Base-by-base conservation (phyloP, 1,139 yeast species). In the Casaregolazyma lundiana region DNA sequence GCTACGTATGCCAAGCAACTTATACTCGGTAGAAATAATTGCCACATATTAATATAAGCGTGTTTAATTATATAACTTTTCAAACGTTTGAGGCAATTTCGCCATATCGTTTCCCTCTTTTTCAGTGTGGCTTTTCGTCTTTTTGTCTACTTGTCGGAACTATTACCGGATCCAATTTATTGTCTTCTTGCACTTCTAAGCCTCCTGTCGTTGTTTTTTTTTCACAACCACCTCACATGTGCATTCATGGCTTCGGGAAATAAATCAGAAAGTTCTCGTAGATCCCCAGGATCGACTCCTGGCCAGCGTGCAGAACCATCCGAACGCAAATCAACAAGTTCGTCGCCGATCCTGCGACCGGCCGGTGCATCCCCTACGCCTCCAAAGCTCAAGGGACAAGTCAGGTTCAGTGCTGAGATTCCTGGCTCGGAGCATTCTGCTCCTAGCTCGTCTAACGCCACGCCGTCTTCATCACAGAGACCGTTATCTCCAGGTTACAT, bases 401-500 rank as follows among this genome's bases (percentile, higher is more conserved):
- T 40, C 2, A 36, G 43, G 2, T 40, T 40, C 20, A 40, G 37
- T 2, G 36, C 22, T 7, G 43, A 30, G 16, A 40, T 37, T 7
- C 11, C 22, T 40, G 35, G 29, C 9, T 35, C 32, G n/a, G 43
- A 40, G 9, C 19, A 29, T 2, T 6, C 32, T 8, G 43, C 13
- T n/a, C 16, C 35, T 17, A 4, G 16, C 7, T 6, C 13, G 5
- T 6, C 20, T 6, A 18, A 30, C n/a, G n/a, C 6, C 29, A 6
- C 16, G 7, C 32, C 13, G 2, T 29, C 36, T 5, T 17, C n/a
- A 5, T 30, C 42, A 15, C 38, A 34, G 9, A 15, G 35, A 4
- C 44, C 34, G 20, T n/a, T 19, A 11, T 19, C 22, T 6, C 37
- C 43, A 13, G 43, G 43, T 15, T 40, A 18, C 24, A 30, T 40